Evolutionary conservation across 1,284 basidiomycete genomes (phyloP).

Genomic region (Lentinula novae-zelandiae): DNA sequence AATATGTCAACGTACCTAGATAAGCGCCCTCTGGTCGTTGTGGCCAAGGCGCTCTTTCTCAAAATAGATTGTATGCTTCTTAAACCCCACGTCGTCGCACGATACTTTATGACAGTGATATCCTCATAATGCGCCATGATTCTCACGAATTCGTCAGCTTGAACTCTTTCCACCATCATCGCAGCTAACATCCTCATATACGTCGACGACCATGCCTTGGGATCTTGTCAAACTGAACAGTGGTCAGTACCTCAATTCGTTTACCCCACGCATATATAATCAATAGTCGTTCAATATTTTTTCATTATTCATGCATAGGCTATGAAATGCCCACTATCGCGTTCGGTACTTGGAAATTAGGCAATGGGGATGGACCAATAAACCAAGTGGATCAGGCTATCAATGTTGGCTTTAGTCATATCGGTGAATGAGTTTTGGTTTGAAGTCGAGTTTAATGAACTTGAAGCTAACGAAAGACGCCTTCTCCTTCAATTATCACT

Average conservation of each 20-base stretch:
- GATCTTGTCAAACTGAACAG: constrained; percentile 40
- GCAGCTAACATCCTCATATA: no score
- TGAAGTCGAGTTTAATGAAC: no score
- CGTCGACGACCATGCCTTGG: constrained; percentile 36
- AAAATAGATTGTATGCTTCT: neutral
- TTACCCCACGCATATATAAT: neutral
- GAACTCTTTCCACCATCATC: neutral
- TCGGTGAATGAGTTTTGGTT: constrained; percentile 32
- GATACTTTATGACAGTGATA: neutral
- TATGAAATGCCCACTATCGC: constrained; percentile 44
- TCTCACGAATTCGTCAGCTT: neutral
- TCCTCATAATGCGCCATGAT: neutral
- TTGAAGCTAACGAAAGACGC: neutral
- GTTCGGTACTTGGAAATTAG: constrained; percentile 52
- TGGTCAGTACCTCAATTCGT: constrained; percentile 24
- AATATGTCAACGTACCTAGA: no score
- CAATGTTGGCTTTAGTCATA: constrained; percentile 48
- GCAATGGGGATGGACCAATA: constrained; percentile 42
- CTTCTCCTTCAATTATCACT: neutral
- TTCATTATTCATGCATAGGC: constrained; percentile 23
- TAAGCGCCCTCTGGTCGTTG: no score
- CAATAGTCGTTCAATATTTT: neutral
- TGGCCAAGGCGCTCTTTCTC: no score
- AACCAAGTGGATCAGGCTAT: constrained; percentile 52
- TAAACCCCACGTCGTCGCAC: neutral